Evolutionary conservation across 2,329 filamentous ascomycete species (phyloP).

Genomic region (Sporothrix sp.): DNA sequence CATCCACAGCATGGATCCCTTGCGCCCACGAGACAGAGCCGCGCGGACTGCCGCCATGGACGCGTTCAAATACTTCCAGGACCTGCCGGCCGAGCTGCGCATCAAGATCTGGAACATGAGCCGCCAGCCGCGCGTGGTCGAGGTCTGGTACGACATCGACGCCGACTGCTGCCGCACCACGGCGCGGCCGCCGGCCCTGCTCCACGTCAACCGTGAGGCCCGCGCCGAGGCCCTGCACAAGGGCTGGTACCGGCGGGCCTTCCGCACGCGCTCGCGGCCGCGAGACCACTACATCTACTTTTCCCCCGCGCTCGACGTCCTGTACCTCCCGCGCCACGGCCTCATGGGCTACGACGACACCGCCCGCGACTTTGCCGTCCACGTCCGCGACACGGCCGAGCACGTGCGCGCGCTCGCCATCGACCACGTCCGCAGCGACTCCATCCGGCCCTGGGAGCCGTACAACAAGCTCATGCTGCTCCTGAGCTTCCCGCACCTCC

Average conservation of each 20-base stretch:
- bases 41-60: too few relatives aligned
- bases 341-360: conserved; percentile 33
- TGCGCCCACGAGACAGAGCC: neutral
- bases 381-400: conserved; percentile 27
- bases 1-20: neutral
- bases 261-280: conserved; percentile 26
- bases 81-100: conserved; percentile 31
- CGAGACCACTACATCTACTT: conserved; percentile 27
- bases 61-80: conserved; percentile 25
- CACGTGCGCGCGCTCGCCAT: conserved; percentile 32
- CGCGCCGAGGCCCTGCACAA: conserved; percentile 30
- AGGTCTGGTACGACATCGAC: conserved; percentile 30
- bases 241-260: conserved; percentile 28
- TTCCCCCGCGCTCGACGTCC: conserved; percentile 27
- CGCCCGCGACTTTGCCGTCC: conserved; percentile 31
- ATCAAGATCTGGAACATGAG: conserved; percentile 32
- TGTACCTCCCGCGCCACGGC: conserved; percentile 31
- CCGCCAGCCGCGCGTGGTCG: conserved; percentile 30
- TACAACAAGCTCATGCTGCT: conserved; percentile 41
- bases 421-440: conserved; percentile 34
- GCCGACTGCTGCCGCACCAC: conserved; percentile 29
- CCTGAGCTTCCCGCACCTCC: conserved; percentile 30
- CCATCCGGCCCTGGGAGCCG: conserved; percentile 40
- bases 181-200: conserved; percentile 30
- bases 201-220: conserved; percentile 34